Base-by-base conservation (phyloP, 2,329 filamentous ascomycete species). In the Sclerotinia glacialis region DNA sequence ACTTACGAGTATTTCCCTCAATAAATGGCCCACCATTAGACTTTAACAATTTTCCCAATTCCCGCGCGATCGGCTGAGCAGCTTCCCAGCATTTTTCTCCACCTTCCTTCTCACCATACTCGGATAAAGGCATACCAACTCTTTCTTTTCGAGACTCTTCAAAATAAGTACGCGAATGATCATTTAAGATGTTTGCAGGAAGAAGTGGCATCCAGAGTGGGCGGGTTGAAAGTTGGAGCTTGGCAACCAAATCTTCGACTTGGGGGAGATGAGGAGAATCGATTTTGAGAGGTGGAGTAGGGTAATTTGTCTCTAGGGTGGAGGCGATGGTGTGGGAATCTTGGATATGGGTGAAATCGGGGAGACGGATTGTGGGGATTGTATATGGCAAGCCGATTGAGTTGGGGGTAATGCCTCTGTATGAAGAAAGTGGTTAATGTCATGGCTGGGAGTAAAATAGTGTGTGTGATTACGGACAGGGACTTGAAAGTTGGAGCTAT, bases 321-420 rank as follows among this genome's bases (percentile, higher is more conserved):
- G 77, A 70, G 18, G 84, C 86, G 69, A 92, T 92, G 53, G 78
- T 77, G 69, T 78, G 79, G 1, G 86, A 89, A 74, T 92, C 88
- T 84, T 87, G 89, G 11, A 89, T 71, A 72, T 84, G 87, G 0
- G 75, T 83, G 23, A 84, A 85, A 58, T 87, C 82, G 0, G 83
- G 80, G 55, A 87, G 79, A 21, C 76, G 79, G 69, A 89, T 78
- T 1, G 84, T 79, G 0, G 88, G 88, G 65, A 83, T 82, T 16
- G 82, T 84, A 76, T 86, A 88, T 49, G 76, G 70, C 14, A 23
- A 14, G 1, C 47, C 47, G 40, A 73, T 73, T 46, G 77, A 76
- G 2, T 76, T 75, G 11, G 77, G 69, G 6, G 68, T n/a, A 60
- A 85, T 83, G 62, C 84, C 73, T 65, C 79, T 80, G 50, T 52